Base-by-base conservation (phyloP, 768 basidiomycete species). In the Inosperma sp. region DNA sequence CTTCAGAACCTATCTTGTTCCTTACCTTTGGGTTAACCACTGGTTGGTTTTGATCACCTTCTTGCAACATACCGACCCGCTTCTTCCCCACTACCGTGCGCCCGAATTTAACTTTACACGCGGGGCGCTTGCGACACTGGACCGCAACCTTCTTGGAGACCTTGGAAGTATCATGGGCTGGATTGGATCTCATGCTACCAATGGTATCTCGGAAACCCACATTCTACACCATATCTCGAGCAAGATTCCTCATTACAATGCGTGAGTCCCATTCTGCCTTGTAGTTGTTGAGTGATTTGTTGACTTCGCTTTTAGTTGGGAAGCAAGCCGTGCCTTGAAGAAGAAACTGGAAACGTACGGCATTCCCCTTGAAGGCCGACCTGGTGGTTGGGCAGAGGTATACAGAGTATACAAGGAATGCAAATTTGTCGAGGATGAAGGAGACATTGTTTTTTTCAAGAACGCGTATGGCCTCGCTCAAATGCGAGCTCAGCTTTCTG, bases 11-110 rank as follows among this genome's bases (percentile, higher is more conserved):
- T 99, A 97, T 68, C 65, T 89, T 48, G 77, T 89, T 14, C 93
- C 94, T 46, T 98, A 97, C 73, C 76, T 98, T 53, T 92, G 88
- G 87, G 82, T 86, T 48, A 91, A 91, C 76, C 90, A 93, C 76
- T 96, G 93, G 93, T 79, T 97, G 48, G 91, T 97, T 51, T 62
- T 93, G 60, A 96, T 97, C 74, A 96, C 93, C 16, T 97, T 92
- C 86, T 77, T 97, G 44, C 95, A 99, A 73, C 95, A 99, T 76
- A 97, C 95, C 60, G 95, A 97, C 71, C 92, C 94, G 16, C 68
- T 87, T 39, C 81, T 98, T 36, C 94, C 94, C 42, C 95, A 97
- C 72, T 97, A 96, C 78, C 88, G 89, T 56, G 81, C 84, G 12
- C 64, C 81, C 30, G 85, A 88, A 63, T 97, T 95, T 78, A 93